Percentiles rank a stretch among this genome's conserved stretches.
Evolutionary conservation across 1,284 basidiomycete genomes (phyloP).

Genomic region (Somion occarium): DNA sequence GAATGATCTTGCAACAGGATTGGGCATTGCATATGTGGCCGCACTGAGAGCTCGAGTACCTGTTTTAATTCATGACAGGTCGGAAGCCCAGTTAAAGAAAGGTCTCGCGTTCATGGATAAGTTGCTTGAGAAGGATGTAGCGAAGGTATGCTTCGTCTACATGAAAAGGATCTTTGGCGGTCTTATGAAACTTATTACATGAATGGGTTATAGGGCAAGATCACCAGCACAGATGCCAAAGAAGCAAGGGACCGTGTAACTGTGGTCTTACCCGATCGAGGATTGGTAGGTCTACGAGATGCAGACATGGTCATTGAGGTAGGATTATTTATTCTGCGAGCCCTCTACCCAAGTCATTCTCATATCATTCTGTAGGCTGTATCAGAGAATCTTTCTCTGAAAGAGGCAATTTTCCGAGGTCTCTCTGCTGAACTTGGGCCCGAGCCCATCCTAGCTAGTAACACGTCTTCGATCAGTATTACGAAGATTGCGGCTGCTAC

Average conservation of each 20-base stretch:
- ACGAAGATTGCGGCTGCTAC: slow-evolving; percentile 88
- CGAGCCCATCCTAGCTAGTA: slow-evolving; percentile 82
- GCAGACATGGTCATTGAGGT: slow-evolving; percentile 92
- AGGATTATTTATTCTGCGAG: slow-evolving; percentile 16
- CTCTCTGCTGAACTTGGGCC: slow-evolving; percentile 69
- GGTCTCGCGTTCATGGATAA: slow-evolving; percentile 74
- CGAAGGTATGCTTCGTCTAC: slow-evolving; percentile 42
- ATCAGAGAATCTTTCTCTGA: slow-evolving; percentile 81
- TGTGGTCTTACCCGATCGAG: slow-evolving; percentile 43
- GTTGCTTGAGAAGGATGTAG: slow-evolving; percentile 84
- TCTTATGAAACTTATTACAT: neutral
- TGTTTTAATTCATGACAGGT: slow-evolving; percentile 68
- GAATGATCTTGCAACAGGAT: slow-evolving; percentile 30
- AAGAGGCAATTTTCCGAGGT: slow-evolving; percentile 73
- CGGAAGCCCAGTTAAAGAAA: slow-evolving; percentile 56
- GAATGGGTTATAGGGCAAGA: slow-evolving; percentile 54
- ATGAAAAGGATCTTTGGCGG: neutral
- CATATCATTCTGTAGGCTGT: slow-evolving; percentile 60
- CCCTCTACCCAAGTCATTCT: neutral
- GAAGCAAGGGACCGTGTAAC: slow-evolving; percentile 66
- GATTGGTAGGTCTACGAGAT: slow-evolving; percentile 58
- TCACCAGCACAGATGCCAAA: slow-evolving; percentile 72
- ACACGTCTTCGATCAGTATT: slow-evolving; percentile 93
- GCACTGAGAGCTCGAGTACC: slow-evolving; percentile 76
- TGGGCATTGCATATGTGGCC: slow-evolving; percentile 84